phyloP scores from a whole-genome alignment of 306 rosid species.

The Hippophae rhamnoides region DNA sequence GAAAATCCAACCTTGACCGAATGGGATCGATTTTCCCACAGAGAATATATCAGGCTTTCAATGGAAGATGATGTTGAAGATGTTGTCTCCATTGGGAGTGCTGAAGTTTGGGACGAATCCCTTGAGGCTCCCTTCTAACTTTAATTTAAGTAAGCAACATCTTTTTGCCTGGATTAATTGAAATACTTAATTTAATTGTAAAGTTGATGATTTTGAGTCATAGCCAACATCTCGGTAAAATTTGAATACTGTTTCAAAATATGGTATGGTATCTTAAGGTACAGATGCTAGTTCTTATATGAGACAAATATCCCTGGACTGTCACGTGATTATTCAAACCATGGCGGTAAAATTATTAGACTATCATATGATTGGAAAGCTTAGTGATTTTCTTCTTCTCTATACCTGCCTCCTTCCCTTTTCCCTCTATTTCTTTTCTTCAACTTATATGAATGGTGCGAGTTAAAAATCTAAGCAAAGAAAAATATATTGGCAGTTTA shows the following conservation, averaged over 20 bases:
- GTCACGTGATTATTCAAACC: too few species aligned
- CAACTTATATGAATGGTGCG: too few species aligned
- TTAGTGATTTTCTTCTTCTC: too few species aligned
- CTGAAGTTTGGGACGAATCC: slow-evolving; percentile 99
- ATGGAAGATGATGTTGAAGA: slow-evolving; percentile 99
- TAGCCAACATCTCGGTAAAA: too few species aligned
- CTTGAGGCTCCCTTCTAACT: slow-evolving; percentile 91
- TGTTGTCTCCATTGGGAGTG: slow-evolving; percentile 85
- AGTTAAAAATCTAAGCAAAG: too few species aligned
- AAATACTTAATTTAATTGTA: neutral
- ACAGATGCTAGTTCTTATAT: neutral
- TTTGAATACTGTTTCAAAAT: neutral
- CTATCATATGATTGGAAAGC: too few species aligned
- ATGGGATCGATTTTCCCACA: slow-evolving; percentile 99
- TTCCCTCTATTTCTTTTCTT: too few species aligned
- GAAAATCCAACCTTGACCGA: slow-evolving; percentile 99
- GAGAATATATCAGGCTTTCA: slow-evolving; percentile 98
- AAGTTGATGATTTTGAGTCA: too few species aligned
- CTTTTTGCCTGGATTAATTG: too few species aligned
- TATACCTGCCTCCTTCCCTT: too few species aligned
- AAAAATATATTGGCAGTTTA: too few species aligned
- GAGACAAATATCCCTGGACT: neutral
- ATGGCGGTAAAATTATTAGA: too few species aligned
- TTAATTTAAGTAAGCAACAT: slow-evolving; percentile 19
- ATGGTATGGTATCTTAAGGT: neutral